Evolutionary conservation across 164 flowering plant species (phyloP).

Genomic region (Umbilicus rupestris): DNA sequence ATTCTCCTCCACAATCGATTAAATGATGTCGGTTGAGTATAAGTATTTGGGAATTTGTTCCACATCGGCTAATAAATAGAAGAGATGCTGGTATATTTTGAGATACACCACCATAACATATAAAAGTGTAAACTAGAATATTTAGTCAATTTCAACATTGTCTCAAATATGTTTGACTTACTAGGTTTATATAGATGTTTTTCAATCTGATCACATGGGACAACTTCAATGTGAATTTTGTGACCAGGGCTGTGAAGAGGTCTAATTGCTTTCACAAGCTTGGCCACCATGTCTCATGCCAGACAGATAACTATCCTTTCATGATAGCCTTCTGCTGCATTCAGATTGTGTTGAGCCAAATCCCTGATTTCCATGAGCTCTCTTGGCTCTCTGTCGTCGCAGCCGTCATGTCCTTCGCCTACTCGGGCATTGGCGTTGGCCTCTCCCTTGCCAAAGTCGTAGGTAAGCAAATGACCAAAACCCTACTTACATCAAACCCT

Average conservation of each 20-base stretch:
- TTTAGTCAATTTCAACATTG: too few relatives aligned
- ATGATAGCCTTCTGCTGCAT: conserved; percentile 46
- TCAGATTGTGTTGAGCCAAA: conserved; percentile 54
- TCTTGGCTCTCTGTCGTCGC: conserved; percentile 59
- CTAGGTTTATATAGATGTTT: too few relatives aligned
- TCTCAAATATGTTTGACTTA: too few relatives aligned
- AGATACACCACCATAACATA: too few relatives aligned
- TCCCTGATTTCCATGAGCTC: conserved; percentile 53
- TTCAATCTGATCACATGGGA: too few relatives aligned
- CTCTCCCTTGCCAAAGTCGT: conserved; percentile 51
- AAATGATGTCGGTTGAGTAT: neutral
- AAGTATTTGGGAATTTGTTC: too few relatives aligned
- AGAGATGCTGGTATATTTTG: too few relatives aligned
- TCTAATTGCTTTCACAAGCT: conserved; percentile 58
- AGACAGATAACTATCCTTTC: conserved; percentile 31
- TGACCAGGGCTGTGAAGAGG: conserved; percentile 46
- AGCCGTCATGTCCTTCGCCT: conserved; percentile 59
- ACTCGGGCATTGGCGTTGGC: conserved; percentile 49
- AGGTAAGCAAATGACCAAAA: conserved; percentile 20
- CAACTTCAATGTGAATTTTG: neutral
- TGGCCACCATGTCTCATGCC: conserved; percentile 36
- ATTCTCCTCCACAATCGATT: too few relatives aligned
- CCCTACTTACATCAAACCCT: too few relatives aligned
- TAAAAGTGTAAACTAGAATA: too few relatives aligned
- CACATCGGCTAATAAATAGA: too few relatives aligned